Conservation (phyloP, 2,329 filamentous ascomycete genomes). For the Calycina herbarum region DNA sequence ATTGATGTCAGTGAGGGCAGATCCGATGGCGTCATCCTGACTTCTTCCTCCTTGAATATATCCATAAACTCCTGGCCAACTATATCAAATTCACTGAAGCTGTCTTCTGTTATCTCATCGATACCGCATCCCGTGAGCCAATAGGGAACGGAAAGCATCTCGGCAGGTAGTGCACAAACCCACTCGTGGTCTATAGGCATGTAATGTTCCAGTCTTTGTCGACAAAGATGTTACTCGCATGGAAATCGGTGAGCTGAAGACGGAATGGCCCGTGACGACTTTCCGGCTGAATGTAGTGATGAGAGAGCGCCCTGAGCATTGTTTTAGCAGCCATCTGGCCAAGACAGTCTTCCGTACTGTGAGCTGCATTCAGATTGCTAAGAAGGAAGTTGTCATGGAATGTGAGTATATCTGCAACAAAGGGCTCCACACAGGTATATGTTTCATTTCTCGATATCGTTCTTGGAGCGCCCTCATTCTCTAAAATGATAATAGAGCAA, state of each 20-base stretch:
- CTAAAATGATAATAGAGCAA: conserved; percentile 35
- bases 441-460: conserved; percentile 36
- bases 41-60: conserved; percentile 30
- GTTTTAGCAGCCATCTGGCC: conserved; percentile 33
- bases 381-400: conserved; percentile 35
- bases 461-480: conserved; percentile 38
- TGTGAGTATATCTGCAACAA: conserved; percentile 29
- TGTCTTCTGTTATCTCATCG: conserved; percentile 26
- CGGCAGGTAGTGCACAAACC: conserved; percentile 37
- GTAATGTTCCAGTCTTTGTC: conserved; percentile 41
- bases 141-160: conserved; percentile 36
- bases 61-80: conserved; percentile 31
- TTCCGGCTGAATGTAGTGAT: conserved; percentile 32
- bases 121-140: conserved; percentile 37
- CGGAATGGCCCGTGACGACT: conserved; percentile 34
- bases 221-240: conserved; percentile 41
- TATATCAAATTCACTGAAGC: conserved; percentile 26
- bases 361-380: conserved; percentile 30
- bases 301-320: conserved; percentile 33
- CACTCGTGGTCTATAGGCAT: conserved; percentile 41
- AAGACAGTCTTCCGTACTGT: conserved; percentile 30
- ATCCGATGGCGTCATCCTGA: conserved; percentile 16
- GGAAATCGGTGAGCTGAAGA: conserved; percentile 38
- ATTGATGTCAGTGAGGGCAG: conserved; percentile 24
- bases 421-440: conserved; percentile 32